Percentiles rank a stretch among this genome's conserved stretches.
Conservation (phyloP, 2,329 filamentous ascomycete genomes). For the Hypoxylon sp. region DNA sequence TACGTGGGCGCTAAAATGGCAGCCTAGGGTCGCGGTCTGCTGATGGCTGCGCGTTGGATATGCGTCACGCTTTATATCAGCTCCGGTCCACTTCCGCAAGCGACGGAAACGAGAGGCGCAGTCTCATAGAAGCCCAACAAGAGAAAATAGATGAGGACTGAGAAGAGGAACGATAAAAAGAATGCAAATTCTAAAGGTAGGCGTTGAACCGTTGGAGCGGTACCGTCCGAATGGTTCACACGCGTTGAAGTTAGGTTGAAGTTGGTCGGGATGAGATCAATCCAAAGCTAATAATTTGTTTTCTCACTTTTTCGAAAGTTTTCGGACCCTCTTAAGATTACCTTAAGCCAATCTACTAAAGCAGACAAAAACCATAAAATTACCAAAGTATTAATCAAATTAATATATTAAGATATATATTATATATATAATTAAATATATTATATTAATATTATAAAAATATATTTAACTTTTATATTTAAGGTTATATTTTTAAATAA, state of each 20-base stretch:
- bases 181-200: slow-evolving; percentile 1
- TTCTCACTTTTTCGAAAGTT: slow-evolving; percentile 49
- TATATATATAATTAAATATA: too few relatives aligned
- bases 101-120: slow-evolving; percentile 35
- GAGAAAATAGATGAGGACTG: slow-evolving; percentile 11
- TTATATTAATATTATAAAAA: too few relatives aligned
- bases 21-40: slow-evolving; percentile 21
- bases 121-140: slow-evolving; percentile 28
- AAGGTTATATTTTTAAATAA: too few relatives aligned
- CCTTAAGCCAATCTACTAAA: slow-evolving; percentile 14
- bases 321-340: slow-evolving; percentile 38
- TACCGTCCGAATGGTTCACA: slow-evolving; percentile 21
- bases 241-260: slow-evolving; percentile 22
- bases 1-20: slow-evolving; percentile 17
- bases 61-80: slow-evolving; percentile 43
- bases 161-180: slow-evolving; percentile 24
- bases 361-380: too few relatives aligned
- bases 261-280: slow-evolving; percentile 44
- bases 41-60: slow-evolving; percentile 35
- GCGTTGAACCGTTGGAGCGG: slow-evolving; percentile 15
- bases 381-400: too few relatives aligned
- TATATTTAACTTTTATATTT: too few relatives aligned
- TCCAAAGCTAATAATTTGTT: slow-evolving; percentile 46
- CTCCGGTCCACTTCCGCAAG: slow-evolving; percentile 48
- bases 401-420: too few relatives aligned